Base-by-base conservation (phyloP, 2,329 filamentous ascomycete species). In the Aspergillus latus region DNA sequence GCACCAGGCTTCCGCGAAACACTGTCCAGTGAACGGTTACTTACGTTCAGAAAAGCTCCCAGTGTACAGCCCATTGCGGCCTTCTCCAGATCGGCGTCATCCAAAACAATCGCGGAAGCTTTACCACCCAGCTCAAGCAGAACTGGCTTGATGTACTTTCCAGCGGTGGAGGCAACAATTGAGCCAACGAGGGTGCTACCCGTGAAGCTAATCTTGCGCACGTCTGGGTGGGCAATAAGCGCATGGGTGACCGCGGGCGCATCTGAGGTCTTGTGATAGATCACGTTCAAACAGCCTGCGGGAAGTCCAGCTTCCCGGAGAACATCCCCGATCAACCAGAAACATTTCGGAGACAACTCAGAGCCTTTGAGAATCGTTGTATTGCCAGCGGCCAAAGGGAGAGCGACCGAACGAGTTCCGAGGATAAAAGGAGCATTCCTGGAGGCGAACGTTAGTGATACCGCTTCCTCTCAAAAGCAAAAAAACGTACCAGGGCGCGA, bases 91-190 rank as follows among this genome's bases (percentile, higher is more conserved):
- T 96, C 83, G 11, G 91, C 90, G 70, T 96, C 91, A 49, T 89
- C 86, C 71, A 88, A 85, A 0, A 96, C 85, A 58, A 96, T 87
- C 2, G 88, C 86, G 0, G 85, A 85, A 0, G 88, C 88, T 72
- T 96, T 96, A 45, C 91, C 91, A 3, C 92, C 91, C 1, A 96
- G 79, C 72, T 96, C 91, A 66, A 95, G 81, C 1, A 95, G 77
- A 1, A 89, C 82, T 0, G 90, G 90, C 78, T 96, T 96, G 40
- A 94, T 78, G 64, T 88, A 76, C 68, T 88, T 84, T 29, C 88
- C 91, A 0, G 88, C 88, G 7, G 84, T 80, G 16, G 80, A 78
- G 8, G 84, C 88, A 56, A 96, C 84, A 67, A 91, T 85, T 39
- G 84, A 82, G 4, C 90, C 90, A 0, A 92, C 84, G 0, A 77